Percentiles rank a stretch among this genome's conserved stretches.
These are phyloP conservation scores for Neurospora tetrasperma DNA, from an alignment of 495 filamentous ascomycete species.

Conservation along the genomic window DNA sequence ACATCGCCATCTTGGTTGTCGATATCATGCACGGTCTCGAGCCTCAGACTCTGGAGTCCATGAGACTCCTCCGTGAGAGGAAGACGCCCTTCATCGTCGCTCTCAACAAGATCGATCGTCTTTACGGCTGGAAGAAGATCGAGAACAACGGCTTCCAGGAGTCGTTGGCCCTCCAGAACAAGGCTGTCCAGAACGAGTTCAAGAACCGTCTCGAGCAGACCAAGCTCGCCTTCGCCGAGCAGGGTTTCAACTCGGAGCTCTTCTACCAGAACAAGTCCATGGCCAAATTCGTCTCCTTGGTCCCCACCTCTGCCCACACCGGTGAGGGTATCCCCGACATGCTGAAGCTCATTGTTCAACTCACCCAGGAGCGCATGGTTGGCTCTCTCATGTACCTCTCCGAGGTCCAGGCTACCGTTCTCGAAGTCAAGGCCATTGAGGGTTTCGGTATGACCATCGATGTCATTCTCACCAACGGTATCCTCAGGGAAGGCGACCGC, in stretches of 20 bases:
- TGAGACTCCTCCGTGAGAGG: constrained; percentile 82
- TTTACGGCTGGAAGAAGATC: constrained; percentile 95
- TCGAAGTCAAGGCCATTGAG: constrained; percentile 98
- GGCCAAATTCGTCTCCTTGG: constrained; percentile 83
- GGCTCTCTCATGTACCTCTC: constrained; percentile 96
- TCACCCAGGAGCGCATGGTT: constrained; percentile 97
- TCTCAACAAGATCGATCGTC: constrained; percentile 99
- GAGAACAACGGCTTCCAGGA: constrained; percentile 98
- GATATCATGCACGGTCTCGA: constrained; percentile 99
- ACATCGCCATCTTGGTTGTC: constrained; percentile 98
- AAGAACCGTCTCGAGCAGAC: constrained; percentile 79
- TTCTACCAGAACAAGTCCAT: constrained; percentile 98
- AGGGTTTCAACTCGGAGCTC: constrained; percentile 94
- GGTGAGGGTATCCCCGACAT: constrained; percentile 99
- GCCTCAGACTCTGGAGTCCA: constrained; percentile 95
- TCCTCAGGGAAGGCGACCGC: constrained; percentile 86
- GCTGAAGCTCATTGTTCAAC: constrained; percentile 83
- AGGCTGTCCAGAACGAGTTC: constrained; percentile 92
- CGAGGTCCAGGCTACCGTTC: constrained; percentile 93
- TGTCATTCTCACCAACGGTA: constrained; percentile 92
- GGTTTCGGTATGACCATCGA: constrained; percentile 98
- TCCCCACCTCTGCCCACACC: constrained; percentile 94
- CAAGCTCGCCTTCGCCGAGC: constrained; percentile 87
- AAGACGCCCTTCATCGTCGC: constrained; percentile 99
- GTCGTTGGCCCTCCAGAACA: constrained; percentile 79